Percentiles rank a stretch among this genome's conserved stretches.
These are phyloP conservation scores for Lachnellula subtilissima DNA, from an alignment of 2,329 filamentous ascomycete species.

Conservation along the genomic window DNA sequence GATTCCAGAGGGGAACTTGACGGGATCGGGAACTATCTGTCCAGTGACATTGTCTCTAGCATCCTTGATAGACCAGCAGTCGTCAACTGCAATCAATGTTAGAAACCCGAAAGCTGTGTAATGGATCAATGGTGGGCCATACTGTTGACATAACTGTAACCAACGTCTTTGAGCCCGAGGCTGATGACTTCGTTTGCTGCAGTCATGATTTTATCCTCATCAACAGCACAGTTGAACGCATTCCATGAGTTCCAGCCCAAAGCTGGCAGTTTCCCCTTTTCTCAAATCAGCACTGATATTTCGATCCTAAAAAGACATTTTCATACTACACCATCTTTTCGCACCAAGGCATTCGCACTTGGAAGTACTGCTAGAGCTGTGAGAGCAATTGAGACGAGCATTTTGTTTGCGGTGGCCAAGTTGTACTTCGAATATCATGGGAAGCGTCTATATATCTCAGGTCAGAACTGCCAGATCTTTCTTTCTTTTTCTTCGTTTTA, in stretches of 20 bases:
- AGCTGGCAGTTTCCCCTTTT: conserved; percentile 21
- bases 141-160: conserved; percentile 53
- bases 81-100: conserved; percentile 40
- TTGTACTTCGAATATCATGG: no score
- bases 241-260: conserved; percentile 50
- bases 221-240: conserved; percentile 45
- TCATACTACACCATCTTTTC: background rate
- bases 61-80: conserved; percentile 52
- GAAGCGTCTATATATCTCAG: no score
- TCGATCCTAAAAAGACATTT: background rate
- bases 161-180: conserved; percentile 44
- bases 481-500: no score
- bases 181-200: conserved; percentile 43
- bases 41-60: conserved; percentile 38
- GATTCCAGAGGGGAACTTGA: conserved; percentile 56
- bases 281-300: background rate
- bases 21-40: conserved; percentile 42
- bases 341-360: background rate
- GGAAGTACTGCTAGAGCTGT: conserved; percentile 1
- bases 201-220: conserved; percentile 41
- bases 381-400: background rate
- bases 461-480: no score
- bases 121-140: background rate
- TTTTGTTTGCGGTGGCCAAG: background rate
- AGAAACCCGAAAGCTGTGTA: background rate